A percentile compares a stretch with the other conserved stretches of the same genome.
Evolutionary conservation across 352 stramenopile genomes (phyloP).

Genomic region (Pythium scleroteichum): DNA sequence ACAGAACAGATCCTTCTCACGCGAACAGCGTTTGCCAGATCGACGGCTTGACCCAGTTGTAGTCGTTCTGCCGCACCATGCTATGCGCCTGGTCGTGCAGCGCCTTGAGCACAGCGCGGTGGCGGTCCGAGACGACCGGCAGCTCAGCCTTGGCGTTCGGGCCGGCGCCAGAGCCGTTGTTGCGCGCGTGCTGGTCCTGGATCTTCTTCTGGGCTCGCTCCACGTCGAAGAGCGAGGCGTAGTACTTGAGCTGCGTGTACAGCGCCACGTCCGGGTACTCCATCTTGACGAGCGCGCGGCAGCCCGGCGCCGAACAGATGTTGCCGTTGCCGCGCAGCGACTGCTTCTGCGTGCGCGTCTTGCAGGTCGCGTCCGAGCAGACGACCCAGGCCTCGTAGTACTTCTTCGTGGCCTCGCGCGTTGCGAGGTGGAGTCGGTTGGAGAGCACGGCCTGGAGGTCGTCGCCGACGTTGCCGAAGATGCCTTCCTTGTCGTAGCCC

Average conservation of each 20-base stretch:
- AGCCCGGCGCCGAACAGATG: slow-evolving; percentile 91
- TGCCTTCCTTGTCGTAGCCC: slow-evolving; percentile 77
- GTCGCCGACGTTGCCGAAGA: slow-evolving; percentile 72
- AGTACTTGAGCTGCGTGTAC: slow-evolving; percentile 98
- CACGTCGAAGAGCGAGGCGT: slow-evolving; percentile 95
- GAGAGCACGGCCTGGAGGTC: slow-evolving; percentile 77
- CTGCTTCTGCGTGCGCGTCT: slow-evolving; percentile 94
- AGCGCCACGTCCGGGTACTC: slow-evolving; percentile 90
- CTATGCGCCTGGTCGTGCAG: slow-evolving; percentile 78
- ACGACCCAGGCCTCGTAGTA: slow-evolving; percentile 92
- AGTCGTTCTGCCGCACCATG: slow-evolving; percentile 85
- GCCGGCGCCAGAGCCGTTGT: slow-evolving; percentile 9
- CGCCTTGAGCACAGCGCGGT: slow-evolving; percentile 75
- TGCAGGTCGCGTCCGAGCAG: slow-evolving; percentile 96
- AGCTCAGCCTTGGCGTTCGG: slow-evolving; percentile 33
- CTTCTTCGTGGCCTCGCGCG: slow-evolving; percentile 71
- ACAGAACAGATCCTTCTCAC: slow-evolving; percentile 29
- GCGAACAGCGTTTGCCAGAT: slow-evolving; percentile 89
- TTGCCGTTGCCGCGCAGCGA: slow-evolving; percentile 92
- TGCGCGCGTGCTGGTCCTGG: slow-evolving; percentile 53
- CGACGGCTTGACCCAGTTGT: slow-evolving; percentile 93
- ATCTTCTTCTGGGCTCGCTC: slow-evolving; percentile 87
- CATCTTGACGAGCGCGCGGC: slow-evolving; percentile 87
- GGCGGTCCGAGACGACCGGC: slow-evolving; percentile 55
- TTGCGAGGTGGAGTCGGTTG: slow-evolving; percentile 82